Conservation (phyloP, 2,329 filamentous ascomycete species). For the Alternaria arbusti region DNA sequence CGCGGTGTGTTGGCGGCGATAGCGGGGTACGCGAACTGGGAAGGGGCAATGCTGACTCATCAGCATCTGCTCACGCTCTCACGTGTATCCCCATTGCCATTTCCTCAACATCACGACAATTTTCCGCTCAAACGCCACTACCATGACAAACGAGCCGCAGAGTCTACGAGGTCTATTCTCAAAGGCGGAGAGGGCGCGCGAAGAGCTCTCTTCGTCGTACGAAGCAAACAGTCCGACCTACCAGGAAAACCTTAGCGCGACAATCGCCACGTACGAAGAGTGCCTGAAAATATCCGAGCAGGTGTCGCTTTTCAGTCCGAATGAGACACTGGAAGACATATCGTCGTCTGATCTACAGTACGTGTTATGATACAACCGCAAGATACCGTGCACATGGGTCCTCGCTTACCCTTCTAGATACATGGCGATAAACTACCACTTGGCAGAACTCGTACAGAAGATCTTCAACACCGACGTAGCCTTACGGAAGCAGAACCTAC, state of each 20-base stretch:
- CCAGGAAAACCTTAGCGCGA: slow-evolving; percentile 69
- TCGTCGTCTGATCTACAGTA: slow-evolving; percentile 83
- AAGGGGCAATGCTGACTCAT: slow-evolving; percentile 22
- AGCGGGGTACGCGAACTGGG: slow-evolving; percentile 24
- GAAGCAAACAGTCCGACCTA: slow-evolving; percentile 71
- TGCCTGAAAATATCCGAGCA: slow-evolving; percentile 72
- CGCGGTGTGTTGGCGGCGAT: slow-evolving; percentile 11
- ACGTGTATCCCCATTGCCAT: slow-evolving; percentile 6
- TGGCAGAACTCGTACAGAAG: slow-evolving; percentile 80
- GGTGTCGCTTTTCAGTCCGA: slow-evolving; percentile 85
- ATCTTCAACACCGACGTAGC: slow-evolving; percentile 62
- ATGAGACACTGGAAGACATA: slow-evolving; percentile 88
- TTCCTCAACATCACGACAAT: slow-evolving; percentile 4
- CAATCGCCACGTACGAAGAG: slow-evolving; percentile 75
- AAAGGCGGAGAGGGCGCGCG: slow-evolving; percentile 62
- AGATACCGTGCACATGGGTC: background rate
- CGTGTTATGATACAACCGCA: slow-evolving; percentile 14
- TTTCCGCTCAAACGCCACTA: slow-evolving; percentile 1
- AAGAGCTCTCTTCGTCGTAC: slow-evolving; percentile 66
- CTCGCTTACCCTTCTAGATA: slow-evolving; percentile 58
- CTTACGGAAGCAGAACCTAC: slow-evolving; percentile 65
- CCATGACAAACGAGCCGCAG: slow-evolving; percentile 55
- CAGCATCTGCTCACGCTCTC: slow-evolving; percentile 38
- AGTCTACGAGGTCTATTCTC: slow-evolving; percentile 63
- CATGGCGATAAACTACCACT: slow-evolving; percentile 75